Evolutionary conservation across 2,329 filamentous ascomycete genomes (phyloP).

Genomic region (Aspergillus novoparasiticus): DNA sequence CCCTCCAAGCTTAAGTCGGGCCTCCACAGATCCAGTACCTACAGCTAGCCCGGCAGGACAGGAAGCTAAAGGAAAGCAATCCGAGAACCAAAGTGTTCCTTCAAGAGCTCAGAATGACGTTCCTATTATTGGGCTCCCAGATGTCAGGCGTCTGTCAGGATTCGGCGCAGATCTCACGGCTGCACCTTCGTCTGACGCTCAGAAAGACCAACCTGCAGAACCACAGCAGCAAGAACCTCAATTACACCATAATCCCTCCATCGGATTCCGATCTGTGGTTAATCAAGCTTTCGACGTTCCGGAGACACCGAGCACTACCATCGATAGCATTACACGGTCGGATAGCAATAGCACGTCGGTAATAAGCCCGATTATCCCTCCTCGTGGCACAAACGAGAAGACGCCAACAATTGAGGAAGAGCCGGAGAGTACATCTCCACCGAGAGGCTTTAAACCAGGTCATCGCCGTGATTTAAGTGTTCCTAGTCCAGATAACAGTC

Average conservation of each 20-base stretch:
- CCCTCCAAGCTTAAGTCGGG: conserved; percentile 46
- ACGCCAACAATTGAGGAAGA: conserved; percentile 62
- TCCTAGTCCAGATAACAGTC: conserved; percentile 62
- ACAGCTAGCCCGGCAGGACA: background rate
- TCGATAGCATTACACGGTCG: conserved; percentile 58
- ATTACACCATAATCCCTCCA: conserved; percentile 56
- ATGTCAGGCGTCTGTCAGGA: conserved; percentile 46
- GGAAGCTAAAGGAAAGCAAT: background rate
- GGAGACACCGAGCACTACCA: conserved; percentile 57
- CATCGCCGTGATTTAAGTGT: conserved; percentile 61
- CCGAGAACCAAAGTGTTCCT: background rate
- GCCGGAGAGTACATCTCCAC: conserved; percentile 36
- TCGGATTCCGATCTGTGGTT: conserved; percentile 62
- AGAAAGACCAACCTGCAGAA: conserved; percentile 16
- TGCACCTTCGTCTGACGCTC: conserved; percentile 15
- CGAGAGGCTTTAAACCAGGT: conserved; percentile 51
- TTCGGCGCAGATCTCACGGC: conserved; percentile 34
- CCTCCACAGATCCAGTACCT: conserved; percentile 7
- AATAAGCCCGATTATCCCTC: conserved; percentile 66
- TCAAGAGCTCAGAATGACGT: conserved; percentile 8
- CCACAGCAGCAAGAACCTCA: conserved; percentile 23
- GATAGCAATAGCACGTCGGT: conserved; percentile 64
- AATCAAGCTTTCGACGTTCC: conserved; percentile 66
- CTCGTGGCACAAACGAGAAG: conserved; percentile 41
- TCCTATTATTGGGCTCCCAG: conserved; percentile 39